phyloP scores from a whole-genome alignment of 805 yeast species.

The Candida hispaniensis region DNA sequence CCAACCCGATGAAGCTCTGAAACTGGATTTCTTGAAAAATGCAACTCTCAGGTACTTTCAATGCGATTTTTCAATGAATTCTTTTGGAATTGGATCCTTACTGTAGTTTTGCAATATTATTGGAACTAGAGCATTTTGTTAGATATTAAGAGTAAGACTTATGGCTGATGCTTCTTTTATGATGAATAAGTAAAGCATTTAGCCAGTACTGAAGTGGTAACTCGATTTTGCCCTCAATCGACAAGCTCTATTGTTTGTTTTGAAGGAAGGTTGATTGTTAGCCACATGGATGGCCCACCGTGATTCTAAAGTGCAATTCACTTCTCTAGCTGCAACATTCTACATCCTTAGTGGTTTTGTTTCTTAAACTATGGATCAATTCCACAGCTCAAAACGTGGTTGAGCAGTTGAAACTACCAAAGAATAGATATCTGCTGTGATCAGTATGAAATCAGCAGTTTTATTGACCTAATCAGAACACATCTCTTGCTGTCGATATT shows the following conservation, averaged over 20 bases:
- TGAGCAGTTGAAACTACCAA: conserved; percentile 45
- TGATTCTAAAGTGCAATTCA: conserved; percentile 44
- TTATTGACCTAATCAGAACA: conserved; percentile 46
- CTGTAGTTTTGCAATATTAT: conserved; percentile 51
- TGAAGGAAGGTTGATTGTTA: conserved; percentile 53
- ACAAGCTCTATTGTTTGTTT: no score
- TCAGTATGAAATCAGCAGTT: no score
- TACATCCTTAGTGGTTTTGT: no score
- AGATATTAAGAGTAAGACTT: conserved; percentile 55
- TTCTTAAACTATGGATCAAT: conserved; percentile 54
- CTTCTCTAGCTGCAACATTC: conserved; percentile 47
- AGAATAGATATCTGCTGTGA: no score
- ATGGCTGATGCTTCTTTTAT: conserved; percentile 53
- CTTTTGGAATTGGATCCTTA: conserved; percentile 54
- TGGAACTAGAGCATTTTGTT: conserved; percentile 49
- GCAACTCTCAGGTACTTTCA: conserved; percentile 50
- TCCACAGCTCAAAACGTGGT: conserved; percentile 54
- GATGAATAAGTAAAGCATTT: conserved; percentile 40
- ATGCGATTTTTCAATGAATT: conserved; percentile 52
- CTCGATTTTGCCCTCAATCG: no score
- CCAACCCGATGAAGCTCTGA: no score
- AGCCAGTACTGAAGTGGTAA: conserved; percentile 38
- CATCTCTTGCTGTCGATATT: conserved; percentile 51
- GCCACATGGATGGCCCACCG: conserved; percentile 47
- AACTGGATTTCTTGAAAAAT: conserved; percentile 57